phyloP scores from a whole-genome alignment of 257 asterid genomes.

The Craterostigma plantagineum region DNA sequence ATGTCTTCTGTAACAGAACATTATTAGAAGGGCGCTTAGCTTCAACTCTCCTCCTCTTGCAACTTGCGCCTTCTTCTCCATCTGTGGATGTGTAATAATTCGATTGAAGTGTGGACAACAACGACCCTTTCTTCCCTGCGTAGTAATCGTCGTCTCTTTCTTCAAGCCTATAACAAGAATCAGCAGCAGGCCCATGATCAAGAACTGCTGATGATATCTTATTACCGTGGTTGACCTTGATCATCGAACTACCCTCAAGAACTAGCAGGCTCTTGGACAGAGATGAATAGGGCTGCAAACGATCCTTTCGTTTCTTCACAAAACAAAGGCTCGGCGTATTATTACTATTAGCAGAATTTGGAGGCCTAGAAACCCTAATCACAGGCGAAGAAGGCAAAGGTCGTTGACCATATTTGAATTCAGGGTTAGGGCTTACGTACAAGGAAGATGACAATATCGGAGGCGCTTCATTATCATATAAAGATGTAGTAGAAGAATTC shows the following conservation, averaged over 20 bases:
- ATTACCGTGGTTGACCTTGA: too few species aligned
- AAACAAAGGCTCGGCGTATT: too few species aligned
- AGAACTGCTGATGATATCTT: too few species aligned
- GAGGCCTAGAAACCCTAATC: conserved; percentile 1
- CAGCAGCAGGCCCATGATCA: too few species aligned
- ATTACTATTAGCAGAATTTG: too few species aligned
- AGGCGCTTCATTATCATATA: conserved; percentile 10
- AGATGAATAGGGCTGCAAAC: too few species aligned
- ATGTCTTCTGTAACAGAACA: background rate
- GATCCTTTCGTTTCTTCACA: too few species aligned
- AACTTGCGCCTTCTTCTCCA: conserved; percentile 19
- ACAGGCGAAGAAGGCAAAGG: conserved; percentile 16
- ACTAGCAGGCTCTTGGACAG: too few species aligned
- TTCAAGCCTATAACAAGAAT: too few species aligned
- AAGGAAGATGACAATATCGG: conserved; percentile 15
- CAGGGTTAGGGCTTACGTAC: too few species aligned
- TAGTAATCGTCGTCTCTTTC: conserved; percentile 19
- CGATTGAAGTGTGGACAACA: conserved; percentile 17
- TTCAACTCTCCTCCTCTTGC: conserved; percentile 50
- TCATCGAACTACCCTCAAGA: too few species aligned
- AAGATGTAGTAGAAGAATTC: conserved; percentile 13
- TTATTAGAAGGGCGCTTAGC: conserved; percentile 8
- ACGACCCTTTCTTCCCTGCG: conserved; percentile 12
- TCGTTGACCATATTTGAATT: conserved; percentile 2
- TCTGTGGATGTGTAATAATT: conserved; percentile 11